Evolutionary conservation across 1,284 basidiomycete species (phyloP).

Genomic region (Inonotus hispidus): DNA sequence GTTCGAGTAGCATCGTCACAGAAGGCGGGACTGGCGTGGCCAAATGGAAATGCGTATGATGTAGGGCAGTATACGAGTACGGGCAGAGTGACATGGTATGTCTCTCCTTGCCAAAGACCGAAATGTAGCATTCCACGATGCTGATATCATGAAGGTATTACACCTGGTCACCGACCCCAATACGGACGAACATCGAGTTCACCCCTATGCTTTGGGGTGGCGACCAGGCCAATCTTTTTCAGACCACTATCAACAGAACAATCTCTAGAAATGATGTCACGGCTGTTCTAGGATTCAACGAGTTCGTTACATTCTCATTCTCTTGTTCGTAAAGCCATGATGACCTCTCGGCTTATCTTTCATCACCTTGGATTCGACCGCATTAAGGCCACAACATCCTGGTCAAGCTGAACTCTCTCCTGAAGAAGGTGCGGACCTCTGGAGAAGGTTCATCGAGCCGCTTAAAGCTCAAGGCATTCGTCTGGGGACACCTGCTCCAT

Average conservation of each 20-base stretch:
- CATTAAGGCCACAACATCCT: constrained; percentile 25
- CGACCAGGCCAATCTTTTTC: constrained; percentile 27
- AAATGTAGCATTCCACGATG: no score
- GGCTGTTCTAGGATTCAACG: constrained; percentile 33
- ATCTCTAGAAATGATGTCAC: constrained; percentile 25
- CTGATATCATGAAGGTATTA: constrained; percentile 28
- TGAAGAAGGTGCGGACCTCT: constrained; percentile 28
- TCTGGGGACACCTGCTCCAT: constrained; percentile 39
- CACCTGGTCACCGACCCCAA: constrained; percentile 28
- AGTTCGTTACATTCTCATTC: constrained; percentile 18
- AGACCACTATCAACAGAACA: constrained; percentile 28
- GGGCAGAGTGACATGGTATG: constrained; percentile 30
- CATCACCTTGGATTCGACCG: background rate
- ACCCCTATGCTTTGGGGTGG: constrained; percentile 36
- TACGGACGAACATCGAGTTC: constrained; percentile 29
- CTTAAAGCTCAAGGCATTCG: constrained; percentile 30
- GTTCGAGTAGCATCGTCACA: constrained; percentile 3
- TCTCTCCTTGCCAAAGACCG: background rate
- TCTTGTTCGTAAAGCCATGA: background rate
- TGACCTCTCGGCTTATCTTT: background rate
- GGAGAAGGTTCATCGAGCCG: constrained; percentile 33
- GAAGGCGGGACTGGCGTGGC: constrained; percentile 33
- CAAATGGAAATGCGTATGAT: constrained; percentile 27
- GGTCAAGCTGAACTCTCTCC: constrained; percentile 32
- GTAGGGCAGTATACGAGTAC: constrained; percentile 27